Evolutionary conservation across 139 green algal genomes (phyloP).

Genomic region (Pleodorina starrii): DNA sequence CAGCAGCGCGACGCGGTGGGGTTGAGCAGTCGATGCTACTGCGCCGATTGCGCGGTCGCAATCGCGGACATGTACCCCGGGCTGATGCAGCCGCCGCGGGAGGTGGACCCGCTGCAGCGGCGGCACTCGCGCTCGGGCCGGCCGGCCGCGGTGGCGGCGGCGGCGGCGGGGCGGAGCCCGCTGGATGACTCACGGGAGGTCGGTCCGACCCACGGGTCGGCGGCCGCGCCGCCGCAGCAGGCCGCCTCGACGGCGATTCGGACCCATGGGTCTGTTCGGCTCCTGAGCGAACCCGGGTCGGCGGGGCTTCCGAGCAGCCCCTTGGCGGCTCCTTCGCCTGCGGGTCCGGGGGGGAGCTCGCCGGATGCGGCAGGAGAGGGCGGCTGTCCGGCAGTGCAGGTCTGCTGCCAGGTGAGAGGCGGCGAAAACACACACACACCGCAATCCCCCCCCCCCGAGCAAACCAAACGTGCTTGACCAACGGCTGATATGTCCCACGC

Average conservation of each 20-base stretch:
- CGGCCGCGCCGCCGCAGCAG: not conserved
- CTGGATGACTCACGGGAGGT: not conserved
- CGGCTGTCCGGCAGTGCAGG: no score
- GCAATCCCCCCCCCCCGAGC: no score
- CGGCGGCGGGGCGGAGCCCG: not conserved
- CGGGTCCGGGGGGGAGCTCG: no score
- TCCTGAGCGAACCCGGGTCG: conserved; percentile 14
- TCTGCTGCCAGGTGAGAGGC: no score
- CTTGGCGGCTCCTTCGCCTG: no score
- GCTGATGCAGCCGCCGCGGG: not conserved
- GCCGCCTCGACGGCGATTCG: not conserved
- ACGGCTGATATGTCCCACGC: no score
- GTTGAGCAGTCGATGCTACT: conserved; percentile 29
- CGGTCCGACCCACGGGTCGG: no score
- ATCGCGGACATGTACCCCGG: conserved; percentile 42
- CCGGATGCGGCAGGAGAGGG: no score
- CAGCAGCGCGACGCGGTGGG: not conserved
- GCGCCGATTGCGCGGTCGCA: not conserved
- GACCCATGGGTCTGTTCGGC: conserved; percentile 15
- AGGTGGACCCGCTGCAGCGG: not conserved
- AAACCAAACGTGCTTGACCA: no score
- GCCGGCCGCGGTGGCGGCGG: not conserved
- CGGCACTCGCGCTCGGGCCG: not conserved
- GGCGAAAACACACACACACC: no score
- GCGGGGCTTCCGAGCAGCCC: not conserved